Conservation (phyloP, 129 eudicot genomes). For the Flaveria robusta region DNA sequence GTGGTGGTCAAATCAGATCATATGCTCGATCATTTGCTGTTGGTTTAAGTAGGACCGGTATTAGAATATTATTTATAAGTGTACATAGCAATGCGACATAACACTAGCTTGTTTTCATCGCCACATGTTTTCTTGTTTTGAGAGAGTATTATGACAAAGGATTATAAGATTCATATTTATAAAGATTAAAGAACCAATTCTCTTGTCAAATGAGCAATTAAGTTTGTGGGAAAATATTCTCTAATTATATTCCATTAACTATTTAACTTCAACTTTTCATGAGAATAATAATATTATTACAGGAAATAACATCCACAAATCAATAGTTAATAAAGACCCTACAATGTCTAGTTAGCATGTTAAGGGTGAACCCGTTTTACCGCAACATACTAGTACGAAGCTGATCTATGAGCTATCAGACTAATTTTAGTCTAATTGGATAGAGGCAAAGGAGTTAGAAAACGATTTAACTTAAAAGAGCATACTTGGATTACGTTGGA, state of each 20-base stretch:
- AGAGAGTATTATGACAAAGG: not conserved
- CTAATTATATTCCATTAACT: not conserved
- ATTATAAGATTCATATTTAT: not conserved
- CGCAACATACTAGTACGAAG: too few species aligned
- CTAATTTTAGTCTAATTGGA: too few species aligned
- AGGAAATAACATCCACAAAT: not conserved
- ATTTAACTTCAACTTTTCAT: not conserved
- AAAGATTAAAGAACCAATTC: constrained; percentile 1
- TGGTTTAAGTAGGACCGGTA: not conserved
- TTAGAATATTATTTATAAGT: not conserved
- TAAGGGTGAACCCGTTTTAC: too few species aligned
- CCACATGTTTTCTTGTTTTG: not conserved
- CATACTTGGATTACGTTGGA: too few species aligned
- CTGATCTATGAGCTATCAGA: too few species aligned
- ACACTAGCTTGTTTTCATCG: not conserved
- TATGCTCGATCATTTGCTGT: not conserved
- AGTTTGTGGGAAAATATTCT: not conserved
- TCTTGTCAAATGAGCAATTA: not conserved
- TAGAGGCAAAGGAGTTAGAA: too few species aligned
- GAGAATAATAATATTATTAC: not conserved
- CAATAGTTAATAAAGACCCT: not conserved
- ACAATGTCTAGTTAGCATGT: not conserved
- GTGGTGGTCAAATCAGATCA: not conserved
- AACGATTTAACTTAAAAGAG: too few species aligned
- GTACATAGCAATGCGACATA: too few species aligned